Evolutionary conservation across 192 early-diverging fungal genomes (phyloP).

Genomic region (Coemansia sp.): DNA sequence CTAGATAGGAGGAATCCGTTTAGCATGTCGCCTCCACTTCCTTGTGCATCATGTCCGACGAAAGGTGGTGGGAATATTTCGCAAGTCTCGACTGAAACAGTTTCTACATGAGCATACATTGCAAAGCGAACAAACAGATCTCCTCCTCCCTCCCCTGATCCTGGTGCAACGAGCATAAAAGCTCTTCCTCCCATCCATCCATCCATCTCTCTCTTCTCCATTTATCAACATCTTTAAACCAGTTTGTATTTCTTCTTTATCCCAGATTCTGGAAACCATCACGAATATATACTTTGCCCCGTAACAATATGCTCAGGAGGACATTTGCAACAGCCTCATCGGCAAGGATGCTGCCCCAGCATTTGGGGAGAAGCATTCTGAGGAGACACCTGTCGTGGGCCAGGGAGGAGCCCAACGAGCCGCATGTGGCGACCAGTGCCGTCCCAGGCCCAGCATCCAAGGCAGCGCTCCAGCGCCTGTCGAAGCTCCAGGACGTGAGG

Average conservation of each 20-base stretch:
- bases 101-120: too few species aligned
- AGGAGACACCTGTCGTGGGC: not conserved
- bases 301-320: conserved; percentile 12
- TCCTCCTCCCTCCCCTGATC: too few species aligned
- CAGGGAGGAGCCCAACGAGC: conserved; percentile 59
- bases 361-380: not conserved
- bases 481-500: conserved; percentile 64
- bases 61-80: too few species aligned
- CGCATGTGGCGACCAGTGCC: conserved; percentile 49
- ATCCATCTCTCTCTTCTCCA: too few species aligned
- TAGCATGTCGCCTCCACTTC: not conserved
- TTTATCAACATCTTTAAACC: not conserved
- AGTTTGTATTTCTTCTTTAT: not conserved
- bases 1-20: too few species aligned
- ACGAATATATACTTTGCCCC: not conserved
- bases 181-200: too few species aligned
- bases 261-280: not conserved
- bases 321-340: conserved; percentile 8
- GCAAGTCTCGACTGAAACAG: too few species aligned
- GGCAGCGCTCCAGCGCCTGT: conserved; percentile 53
- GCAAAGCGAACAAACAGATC: too few species aligned
- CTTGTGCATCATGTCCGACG: too few species aligned
- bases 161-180: too few species aligned
- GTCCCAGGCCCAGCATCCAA: conserved; percentile 66
- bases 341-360: not conserved